These are phyloP conservation scores for Penicillium sp. DNA, from an alignment of 2,329 filamentous ascomycete species.

Conservation along the genomic window DNA sequence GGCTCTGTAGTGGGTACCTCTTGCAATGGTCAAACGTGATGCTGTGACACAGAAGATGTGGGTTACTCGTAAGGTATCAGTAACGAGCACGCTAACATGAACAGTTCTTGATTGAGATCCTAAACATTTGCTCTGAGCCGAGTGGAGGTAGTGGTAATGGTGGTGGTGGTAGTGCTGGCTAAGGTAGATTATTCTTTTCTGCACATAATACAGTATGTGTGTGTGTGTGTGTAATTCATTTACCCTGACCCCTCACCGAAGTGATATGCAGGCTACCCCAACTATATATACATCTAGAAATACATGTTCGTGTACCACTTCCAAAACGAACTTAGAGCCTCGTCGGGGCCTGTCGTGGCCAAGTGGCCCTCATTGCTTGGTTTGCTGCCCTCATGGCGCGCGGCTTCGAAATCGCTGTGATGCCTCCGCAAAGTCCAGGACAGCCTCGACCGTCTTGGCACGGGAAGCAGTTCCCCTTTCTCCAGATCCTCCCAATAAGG, in stretches of 20 bases:
- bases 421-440: constrained; percentile 6
- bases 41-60: no score
- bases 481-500: constrained; percentile 3
- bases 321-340: constrained; percentile 12
- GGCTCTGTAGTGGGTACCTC: no score
- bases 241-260: constrained; percentile 23
- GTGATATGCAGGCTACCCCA: constrained; percentile 22
- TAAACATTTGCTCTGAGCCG: no score
- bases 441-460: constrained; percentile 1
- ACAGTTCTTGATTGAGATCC: no score
- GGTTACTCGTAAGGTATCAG: no score
- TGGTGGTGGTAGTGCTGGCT: no score
- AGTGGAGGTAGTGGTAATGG: no score
- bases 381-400: constrained; percentile 11
- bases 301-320: background rate
- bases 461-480: constrained; percentile 4
- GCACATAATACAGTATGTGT: no score
- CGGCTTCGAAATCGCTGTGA: constrained; percentile 7
- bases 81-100: no score
- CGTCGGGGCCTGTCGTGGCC: constrained; percentile 8
- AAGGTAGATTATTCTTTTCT: no score
- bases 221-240: no score
- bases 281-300: background rate
- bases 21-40: no score
- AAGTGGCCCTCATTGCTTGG: constrained; percentile 5